Conservation (phyloP, 2,329 filamentous ascomycete genomes). For the Botrytis elliptica region DNA sequence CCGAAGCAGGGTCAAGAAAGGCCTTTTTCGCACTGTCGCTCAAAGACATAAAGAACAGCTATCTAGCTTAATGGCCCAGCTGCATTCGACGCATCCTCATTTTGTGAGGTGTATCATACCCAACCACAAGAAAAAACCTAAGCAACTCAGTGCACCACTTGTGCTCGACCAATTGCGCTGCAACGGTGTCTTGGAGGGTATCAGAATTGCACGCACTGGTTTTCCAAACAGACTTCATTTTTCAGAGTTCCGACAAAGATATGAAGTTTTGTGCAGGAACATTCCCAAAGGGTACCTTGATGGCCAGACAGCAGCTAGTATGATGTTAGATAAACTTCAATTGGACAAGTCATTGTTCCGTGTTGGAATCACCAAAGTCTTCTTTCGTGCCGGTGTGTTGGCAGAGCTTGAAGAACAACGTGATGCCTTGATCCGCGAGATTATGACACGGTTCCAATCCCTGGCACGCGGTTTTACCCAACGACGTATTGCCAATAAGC, state of each 20-base stretch:
- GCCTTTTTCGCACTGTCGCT: conserved; percentile 92
- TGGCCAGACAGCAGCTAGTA: conserved; percentile 77
- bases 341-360: conserved; percentile 86
- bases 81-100: conserved; percentile 95
- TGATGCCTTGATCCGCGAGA: conserved; percentile 87
- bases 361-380: conserved; percentile 94
- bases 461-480: conserved; percentile 87
- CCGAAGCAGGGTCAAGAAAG: conserved; percentile 88
- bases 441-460: conserved; percentile 91
- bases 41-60: conserved; percentile 97
- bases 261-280: conserved; percentile 86
- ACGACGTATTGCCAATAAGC: conserved; percentile 84
- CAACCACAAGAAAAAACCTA: conserved; percentile 96
- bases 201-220: conserved; percentile 92
- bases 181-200: conserved; percentile 98
- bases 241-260: conserved; percentile 89
- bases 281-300: conserved; percentile 91
- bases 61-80: conserved; percentile 90
- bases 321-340: conserved; percentile 86
- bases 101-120: conserved; percentile 97
- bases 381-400: conserved; percentile 93
- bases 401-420: conserved; percentile 96
- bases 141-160: conserved; percentile 86
- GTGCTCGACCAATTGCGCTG: conserved; percentile 96
- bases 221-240: conserved; percentile 94